Evolutionary conservation across 495 filamentous ascomycete genomes (phyloP).

Genomic region (Gamarada debralockiae): DNA sequence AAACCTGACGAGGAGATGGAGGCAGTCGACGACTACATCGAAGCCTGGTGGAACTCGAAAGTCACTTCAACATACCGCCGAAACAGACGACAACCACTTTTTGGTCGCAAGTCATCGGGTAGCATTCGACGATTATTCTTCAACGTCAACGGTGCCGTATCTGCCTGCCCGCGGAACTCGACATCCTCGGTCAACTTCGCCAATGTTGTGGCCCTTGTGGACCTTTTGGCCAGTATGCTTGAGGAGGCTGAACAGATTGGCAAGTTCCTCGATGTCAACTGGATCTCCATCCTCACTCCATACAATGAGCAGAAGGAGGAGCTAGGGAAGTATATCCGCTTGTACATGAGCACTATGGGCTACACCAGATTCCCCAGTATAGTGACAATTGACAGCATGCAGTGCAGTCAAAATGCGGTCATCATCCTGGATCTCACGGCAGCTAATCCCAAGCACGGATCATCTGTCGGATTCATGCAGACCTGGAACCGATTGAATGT

Average conservation of each 20-base stretch:
- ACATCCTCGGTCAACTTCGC: conserved; percentile 2
- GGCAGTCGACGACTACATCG: neutral
- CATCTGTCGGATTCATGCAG: conserved; percentile 4
- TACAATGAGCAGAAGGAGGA: conserved; percentile 3
- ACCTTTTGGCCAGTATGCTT: neutral
- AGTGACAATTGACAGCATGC: conserved; percentile 3
- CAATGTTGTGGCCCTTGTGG: neutral
- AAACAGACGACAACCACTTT: neutral
- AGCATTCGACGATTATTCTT: neutral
- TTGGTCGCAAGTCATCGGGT: neutral
- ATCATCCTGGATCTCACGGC: conserved; percentile 1
- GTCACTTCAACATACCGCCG: neutral
- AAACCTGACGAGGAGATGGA: neutral
- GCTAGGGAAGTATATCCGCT: neutral
- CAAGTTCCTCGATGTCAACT: neutral
- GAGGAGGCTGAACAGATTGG: neutral
- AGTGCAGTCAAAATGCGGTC: conserved; percentile 1
- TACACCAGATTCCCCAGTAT: neutral
- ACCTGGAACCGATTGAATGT: conserved; percentile 4
- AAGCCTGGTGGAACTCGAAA: neutral
- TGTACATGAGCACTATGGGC: neutral
- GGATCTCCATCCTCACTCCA: conserved; percentile 4
- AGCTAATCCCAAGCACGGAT: neutral
- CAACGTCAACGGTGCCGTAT: neutral
- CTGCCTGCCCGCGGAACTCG: neutral